Evolutionary conservation across 2,329 filamentous ascomycete species (phyloP).

Genomic region (Cladophialophora yegresii): DNA sequence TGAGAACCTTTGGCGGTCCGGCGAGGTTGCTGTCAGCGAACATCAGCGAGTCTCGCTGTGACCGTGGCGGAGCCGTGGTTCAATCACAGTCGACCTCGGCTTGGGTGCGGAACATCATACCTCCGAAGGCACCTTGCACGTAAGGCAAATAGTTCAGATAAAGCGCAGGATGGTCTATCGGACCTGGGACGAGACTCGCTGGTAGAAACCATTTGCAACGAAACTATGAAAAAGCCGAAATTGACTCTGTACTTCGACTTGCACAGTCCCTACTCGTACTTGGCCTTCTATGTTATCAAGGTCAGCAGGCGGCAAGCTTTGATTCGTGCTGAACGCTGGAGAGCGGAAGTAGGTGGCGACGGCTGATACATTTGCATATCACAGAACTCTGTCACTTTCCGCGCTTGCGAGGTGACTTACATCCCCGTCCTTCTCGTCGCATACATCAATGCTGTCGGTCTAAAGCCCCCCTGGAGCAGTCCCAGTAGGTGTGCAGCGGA

Average conservation of each 20-base stretch:
- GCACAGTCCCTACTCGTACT: constrained; percentile 62
- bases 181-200: background rate
- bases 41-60: background rate
- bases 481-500: constrained; percentile 41
- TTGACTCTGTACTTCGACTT: constrained; percentile 61
- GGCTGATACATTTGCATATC: background rate
- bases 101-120: background rate
- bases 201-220: background rate
- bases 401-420: constrained; percentile 58
- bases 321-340: background rate
- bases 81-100: constrained; percentile 5
- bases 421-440: constrained; percentile 62
- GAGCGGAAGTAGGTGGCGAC: background rate
- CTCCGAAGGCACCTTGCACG: background rate
- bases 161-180: background rate
- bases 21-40: constrained; percentile 4
- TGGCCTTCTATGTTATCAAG: constrained; percentile 58
- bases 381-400: constrained; percentile 59
- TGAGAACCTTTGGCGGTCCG: background rate
- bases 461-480: constrained; percentile 57
- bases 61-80: background rate
- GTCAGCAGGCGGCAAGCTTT: constrained; percentile 43
- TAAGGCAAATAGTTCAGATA: background rate
- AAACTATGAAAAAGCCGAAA: constrained; percentile 50
- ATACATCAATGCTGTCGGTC: constrained; percentile 58